Base-by-base conservation (phyloP, 2,329 filamentous ascomycete species). In the Colletotrichum sublineola region DNA sequence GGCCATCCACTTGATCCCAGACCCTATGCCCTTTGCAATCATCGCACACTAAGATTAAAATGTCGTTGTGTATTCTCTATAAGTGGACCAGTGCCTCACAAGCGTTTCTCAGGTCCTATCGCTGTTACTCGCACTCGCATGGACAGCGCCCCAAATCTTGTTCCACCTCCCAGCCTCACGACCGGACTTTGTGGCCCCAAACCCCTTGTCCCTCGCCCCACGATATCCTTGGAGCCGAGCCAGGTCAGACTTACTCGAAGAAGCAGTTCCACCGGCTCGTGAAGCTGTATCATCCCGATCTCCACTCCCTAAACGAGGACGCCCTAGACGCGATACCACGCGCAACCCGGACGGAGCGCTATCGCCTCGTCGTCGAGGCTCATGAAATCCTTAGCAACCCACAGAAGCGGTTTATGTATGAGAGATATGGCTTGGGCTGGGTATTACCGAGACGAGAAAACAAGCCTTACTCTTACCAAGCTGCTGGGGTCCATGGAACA, bases 241-340 rank as follows among this genome's bases (percentile, higher is more conserved):
- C 53, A 3, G 67, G 63, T 6, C 29, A 12, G 4, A 63, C 68
- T 12, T 76, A 76, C 56, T 67, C 73, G 24, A 76, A 76, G 64
- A 62, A 48, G 29, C 36, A 29, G 3, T 76, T 76, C 52, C 63
- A 74, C 53, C 65, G 44, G 20, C 68, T 76, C 9, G 75, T 75
- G 33, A 76, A 76, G 66, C 33, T 74, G 14, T 76, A 76, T 44
- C 75, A 76, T n/a, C 75, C 75, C 1, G 75, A 76, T 48, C 65
- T 75, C 31, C 46, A 52, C 18, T 38, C 38, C 33, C 11, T 57
- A 1, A 64, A 64, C 52, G 42, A 40, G 7, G 20, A n/a, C 12
- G 15, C 5, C 33, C 3, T 40, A 15, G 15, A 5, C 2, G 33
- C 14, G 18, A 9, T 72, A 33, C 52, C 67, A 1, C 57, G 38